These are phyloP conservation scores for Fusarium lateritium DNA, from an alignment of 2,329 filamentous ascomycete species.

Conservation along the genomic window DNA sequence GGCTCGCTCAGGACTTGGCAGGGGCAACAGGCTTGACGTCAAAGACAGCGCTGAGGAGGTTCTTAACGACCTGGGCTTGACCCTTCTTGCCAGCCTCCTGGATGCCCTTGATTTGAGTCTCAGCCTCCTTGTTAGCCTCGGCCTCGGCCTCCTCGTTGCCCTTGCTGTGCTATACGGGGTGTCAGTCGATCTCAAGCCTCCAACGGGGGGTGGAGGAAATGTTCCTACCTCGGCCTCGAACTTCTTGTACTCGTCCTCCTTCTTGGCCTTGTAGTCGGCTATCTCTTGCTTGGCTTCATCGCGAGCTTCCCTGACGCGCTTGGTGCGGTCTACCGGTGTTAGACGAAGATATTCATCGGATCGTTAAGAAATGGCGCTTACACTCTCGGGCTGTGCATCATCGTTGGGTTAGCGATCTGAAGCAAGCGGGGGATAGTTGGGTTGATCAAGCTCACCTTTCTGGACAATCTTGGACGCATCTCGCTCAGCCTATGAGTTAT, in stretches of 20 bases:
- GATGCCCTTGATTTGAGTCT: constrained; percentile 86
- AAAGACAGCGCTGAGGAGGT: constrained; percentile 87
- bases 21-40: constrained; percentile 81
- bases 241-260: constrained; percentile 95
- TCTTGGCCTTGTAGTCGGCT: constrained; percentile 88
- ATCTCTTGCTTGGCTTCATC: constrained; percentile 98
- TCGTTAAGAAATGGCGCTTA: constrained; percentile 62
- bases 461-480: constrained; percentile 99
- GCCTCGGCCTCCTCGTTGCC: constrained; percentile 86
- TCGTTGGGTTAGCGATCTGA: constrained; percentile 49
- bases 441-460: constrained; percentile 75
- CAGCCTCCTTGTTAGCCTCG: constrained; percentile 84
- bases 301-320: constrained; percentile 96
- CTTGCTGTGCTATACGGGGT: constrained; percentile 80
- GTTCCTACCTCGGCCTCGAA: constrained; percentile 80
- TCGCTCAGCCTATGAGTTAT: constrained; percentile 82
- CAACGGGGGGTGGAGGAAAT: neutral
- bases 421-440: constrained; percentile 19
- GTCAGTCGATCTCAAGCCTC: constrained; percentile 15
- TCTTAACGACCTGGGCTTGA: constrained; percentile 83
- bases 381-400: constrained; percentile 82
- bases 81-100: constrained; percentile 83
- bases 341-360: constrained; percentile 1
- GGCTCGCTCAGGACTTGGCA: constrained; percentile 45
- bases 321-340: constrained; percentile 75